A percentile compares a stretch with the other conserved stretches of the same genome.
These are phyloP conservation scores for Ehretia macrophylla DNA, from an alignment of 257 asterid genomes.

Conservation along the genomic window DNA sequence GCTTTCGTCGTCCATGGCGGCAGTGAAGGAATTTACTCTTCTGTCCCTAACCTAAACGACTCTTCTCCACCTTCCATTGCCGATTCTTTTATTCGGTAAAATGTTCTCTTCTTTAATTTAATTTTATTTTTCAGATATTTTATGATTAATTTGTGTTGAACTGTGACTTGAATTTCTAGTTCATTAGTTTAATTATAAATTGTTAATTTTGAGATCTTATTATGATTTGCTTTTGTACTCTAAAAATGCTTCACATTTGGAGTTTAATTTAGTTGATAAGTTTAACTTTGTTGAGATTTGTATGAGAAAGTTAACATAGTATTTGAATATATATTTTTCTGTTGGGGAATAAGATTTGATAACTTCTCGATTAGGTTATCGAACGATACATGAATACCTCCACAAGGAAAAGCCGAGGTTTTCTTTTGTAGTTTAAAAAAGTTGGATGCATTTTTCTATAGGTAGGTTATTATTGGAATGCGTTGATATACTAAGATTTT, in stretches of 20 bases:
- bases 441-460: too few species aligned
- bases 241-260: too few species aligned
- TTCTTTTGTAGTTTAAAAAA: too few species aligned
- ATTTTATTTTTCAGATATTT: not conserved
- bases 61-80: constrained; percentile 43
- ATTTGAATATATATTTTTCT: too few species aligned
- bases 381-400: too few species aligned
- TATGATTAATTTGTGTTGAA: not conserved
- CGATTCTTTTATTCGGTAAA: constrained; percentile 78
- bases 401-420: too few species aligned
- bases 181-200: not conserved
- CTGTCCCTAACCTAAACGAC: constrained; percentile 49
- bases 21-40: constrained; percentile 91
- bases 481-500: too few species aligned
- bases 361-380: too few species aligned
- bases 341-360: too few species aligned
- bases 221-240: not conserved
- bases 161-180: not conserved
- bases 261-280: not conserved
- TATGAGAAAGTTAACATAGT: not conserved
- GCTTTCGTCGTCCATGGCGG: constrained; percentile 93
- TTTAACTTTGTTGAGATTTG: not conserved
- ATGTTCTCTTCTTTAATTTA: constrained; percentile 4
- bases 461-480: too few species aligned
- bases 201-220: not conserved